Base-by-base conservation (phyloP, 148 eudicot genomes). In the Gaultheria prostrata region DNA sequence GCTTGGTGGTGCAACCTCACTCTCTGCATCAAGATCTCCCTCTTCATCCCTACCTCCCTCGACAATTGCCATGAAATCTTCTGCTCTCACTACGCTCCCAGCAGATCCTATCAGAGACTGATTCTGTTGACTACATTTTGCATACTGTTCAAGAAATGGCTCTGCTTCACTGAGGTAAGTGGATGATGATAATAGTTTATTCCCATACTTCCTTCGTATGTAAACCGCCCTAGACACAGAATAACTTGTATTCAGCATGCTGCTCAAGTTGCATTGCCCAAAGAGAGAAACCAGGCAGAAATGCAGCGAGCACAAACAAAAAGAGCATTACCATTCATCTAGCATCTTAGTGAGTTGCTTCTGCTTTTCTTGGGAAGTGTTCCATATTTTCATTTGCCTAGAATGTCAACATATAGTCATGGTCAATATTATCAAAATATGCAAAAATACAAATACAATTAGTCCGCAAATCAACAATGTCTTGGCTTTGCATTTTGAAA, bases 351-450 rank as follows among this genome's bases (percentile, higher is more conserved):
- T 89, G 79, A 96, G 88, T 83, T 90, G 92, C 84, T 85, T 89
- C 85, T 93, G 97, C 90, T 96, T 96, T 57, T 83, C 88, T 13
- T 91, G 85, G 46, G 99, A 96, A 73, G 98, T 96, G 78, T 93
- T 94, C 99, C 99, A 96, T 77, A 78, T 96, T 86, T 90, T 88
- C 98, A 96, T 92, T 90, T 96, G 99, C 87, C 99, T 96, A 89
- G 50, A 86, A 82, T 48, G 39, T 32, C 80, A 83, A 81, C 18
- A 74, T 33, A 82, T 33, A 77, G 43, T 81, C 51, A 33, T 77
- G 30, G 71, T 43, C 17, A 77, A 72, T 21, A 81, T 65, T 35
- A 11, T 72, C 72, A 45, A 46, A 33, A 33, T 35, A 59, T 33
- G 17, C 15, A 20, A 15, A 46, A 73, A 43, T 54, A 20, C 6